Percentiles rank a stretch among this genome's conserved stretches.
These are phyloP conservation scores for Corymbia maculata DNA, from an alignment of 345 rosid genomes.

Conservation along the genomic window DNA sequence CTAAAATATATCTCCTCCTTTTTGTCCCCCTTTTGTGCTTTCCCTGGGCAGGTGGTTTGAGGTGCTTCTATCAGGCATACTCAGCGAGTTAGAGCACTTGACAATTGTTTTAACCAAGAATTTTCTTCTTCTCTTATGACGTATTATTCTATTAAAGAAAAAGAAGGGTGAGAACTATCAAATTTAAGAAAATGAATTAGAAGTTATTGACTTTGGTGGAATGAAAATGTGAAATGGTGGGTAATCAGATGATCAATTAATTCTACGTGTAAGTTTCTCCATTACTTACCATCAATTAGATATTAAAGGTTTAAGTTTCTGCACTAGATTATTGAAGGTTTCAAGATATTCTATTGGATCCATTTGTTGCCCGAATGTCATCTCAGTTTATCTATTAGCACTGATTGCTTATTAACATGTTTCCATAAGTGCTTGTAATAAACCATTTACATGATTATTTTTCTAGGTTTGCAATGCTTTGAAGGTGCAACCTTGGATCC, in stretches of 20 bases:
- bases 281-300: background rate
- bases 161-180: background rate
- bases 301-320: background rate
- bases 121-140: background rate
- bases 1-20: background rate
- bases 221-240: background rate
- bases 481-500: slow-evolving; percentile 51
- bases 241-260: background rate
- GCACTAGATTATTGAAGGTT: background rate
- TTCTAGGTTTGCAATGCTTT: slow-evolving; percentile 76
- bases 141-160: background rate
- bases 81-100: background rate
- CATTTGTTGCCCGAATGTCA: background rate
- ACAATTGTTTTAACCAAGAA: background rate
- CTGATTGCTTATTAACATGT: background rate
- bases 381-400: background rate
- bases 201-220: background rate
- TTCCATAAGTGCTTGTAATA: background rate
- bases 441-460: background rate
- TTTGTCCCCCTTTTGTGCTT: background rate
- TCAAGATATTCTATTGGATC: background rate
- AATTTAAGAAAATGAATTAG: background rate
- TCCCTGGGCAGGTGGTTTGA: background rate
- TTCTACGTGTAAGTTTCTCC: background rate
- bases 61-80: background rate